phyloP scores from a whole-genome alignment of 257 asterid species.

The Rauvolfia tetraphylla region DNA sequence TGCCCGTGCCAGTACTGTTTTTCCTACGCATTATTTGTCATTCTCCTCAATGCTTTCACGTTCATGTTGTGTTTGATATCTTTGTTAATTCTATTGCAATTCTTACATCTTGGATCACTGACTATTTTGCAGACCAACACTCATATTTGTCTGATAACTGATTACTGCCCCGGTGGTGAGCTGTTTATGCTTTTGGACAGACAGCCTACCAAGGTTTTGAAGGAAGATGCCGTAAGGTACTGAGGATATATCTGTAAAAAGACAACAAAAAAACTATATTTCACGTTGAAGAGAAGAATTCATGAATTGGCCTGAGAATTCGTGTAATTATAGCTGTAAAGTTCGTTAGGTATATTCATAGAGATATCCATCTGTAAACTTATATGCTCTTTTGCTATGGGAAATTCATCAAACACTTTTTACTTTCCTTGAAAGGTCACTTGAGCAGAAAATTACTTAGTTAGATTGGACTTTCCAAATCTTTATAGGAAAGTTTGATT shows the following conservation, averaged over 20 bases:
- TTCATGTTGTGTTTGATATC: neutral
- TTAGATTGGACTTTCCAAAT: neutral
- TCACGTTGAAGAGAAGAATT: neutral
- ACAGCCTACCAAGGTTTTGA: conserved; percentile 41
- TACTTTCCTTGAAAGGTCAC: neutral
- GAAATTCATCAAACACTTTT: neutral
- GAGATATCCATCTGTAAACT: neutral
- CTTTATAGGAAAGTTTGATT: neutral
- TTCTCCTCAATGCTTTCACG: neutral
- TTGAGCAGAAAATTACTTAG: neutral
- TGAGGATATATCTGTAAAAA: neutral
- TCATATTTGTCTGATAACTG: conserved; percentile 87
- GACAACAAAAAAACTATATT: neutral
- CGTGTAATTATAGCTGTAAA: neutral
- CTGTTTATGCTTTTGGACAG: conserved; percentile 16
- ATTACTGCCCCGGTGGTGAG: conserved; percentile 16
- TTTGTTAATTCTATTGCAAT: neutral
- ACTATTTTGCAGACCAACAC: conserved; percentile 70
- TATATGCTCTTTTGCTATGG: neutral
- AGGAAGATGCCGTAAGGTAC: conserved; percentile 90
- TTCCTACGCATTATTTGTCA: neutral
- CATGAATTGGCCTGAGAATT: neutral
- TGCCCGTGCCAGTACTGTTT: neutral
- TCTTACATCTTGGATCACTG: conserved; percentile 18
- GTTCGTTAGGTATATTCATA: neutral